Evolutionary conservation across 148 eudicot species (phyloP).

Genomic region (Drosera capensis): DNA sequence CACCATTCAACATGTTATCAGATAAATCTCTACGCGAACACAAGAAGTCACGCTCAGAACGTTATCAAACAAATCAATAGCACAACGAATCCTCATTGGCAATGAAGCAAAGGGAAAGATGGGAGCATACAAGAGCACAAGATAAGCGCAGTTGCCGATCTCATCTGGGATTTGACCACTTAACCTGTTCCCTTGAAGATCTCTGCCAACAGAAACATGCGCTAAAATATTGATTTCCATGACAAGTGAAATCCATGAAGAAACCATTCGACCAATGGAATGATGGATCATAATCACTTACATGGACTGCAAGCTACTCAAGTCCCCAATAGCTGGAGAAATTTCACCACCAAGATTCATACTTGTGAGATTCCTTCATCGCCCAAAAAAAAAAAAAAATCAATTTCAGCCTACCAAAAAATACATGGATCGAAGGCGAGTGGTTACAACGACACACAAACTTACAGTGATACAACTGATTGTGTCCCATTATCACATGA

Average conservation of each 20-base stretch:
- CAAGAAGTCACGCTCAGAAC: neutral
- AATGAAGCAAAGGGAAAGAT: neutral
- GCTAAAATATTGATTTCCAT: neutral
- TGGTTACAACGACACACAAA: neutral
- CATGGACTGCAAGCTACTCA: constrained; percentile 35
- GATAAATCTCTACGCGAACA: constrained; percentile 37
- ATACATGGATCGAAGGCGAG: neutral
- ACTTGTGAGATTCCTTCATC: constrained; percentile 41
- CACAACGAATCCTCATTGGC: neutral
- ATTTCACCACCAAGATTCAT: constrained; percentile 60
- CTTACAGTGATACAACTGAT: constrained; percentile 49
- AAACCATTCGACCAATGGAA: neutral
- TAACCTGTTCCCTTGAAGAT: constrained; percentile 48
- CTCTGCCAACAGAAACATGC: constrained; percentile 18
- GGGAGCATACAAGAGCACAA: constrained; percentile 20
- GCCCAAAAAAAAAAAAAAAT: neutral
- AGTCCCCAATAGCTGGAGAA: constrained; percentile 47
- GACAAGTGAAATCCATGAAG: neutral
- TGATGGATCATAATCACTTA: constrained; percentile 13
- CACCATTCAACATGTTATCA: constrained; percentile 45
- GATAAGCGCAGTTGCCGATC: constrained; percentile 39
- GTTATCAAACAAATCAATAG: neutral
- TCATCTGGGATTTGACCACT: constrained; percentile 75
- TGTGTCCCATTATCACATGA: constrained; percentile 31
- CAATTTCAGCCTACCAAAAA: neutral